Evolutionary conservation across 345 rosid genomes (phyloP), one percentile per base, ranked within the genome.

Genomic region (Bretschneidera sinensis): DNA sequence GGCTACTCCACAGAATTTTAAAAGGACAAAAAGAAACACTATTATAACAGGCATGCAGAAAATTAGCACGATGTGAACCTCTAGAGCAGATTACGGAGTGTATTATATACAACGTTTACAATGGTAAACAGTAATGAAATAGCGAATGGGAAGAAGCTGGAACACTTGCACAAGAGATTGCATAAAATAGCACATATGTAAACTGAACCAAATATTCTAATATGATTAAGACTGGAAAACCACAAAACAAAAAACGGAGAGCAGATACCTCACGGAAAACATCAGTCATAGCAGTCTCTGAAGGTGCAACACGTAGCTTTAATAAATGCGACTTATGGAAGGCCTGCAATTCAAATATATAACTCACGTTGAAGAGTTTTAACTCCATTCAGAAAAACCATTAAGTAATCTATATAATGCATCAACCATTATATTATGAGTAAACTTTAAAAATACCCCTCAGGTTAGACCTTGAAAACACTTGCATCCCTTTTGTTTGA

Each of bases 241-340:
- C 16, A 14, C 45, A 39, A 39, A 39, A 14, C 45, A 39, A 13
- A 39, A 53, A 59, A 43, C 19, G 57, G 15, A 14, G 43, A 54
- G 54, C 22, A 60, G 55, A 51, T 84, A 94, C 99, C 89, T 94
- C 97, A 31, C 99, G 89, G 66, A 83, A 83, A 63, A 94, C 99
- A 76, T 94, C 99, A 24, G 84, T 80, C 99, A 94, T 94, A 67
- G 99, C 97, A 51, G 96, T 94, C 83, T 94, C 99, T 51, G 95
- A 94, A 68, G 99, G 99, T 63, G 86, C 91, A 71, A 94, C 99
- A 20, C 95, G 85, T 75, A 80, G 76, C 82, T 86, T 90, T 60
- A 75, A 68, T 39, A 94, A 75, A 74, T 94, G 95, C 28, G 99
- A 94, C 82, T 90, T 90, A 66, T 88, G 97, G 72, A 94, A 94